A percentile compares a stretch with the other conserved stretches of the same genome.
phyloP scores from a whole-genome alignment of 2,329 filamentous ascomycete genomes.

The Xylariaceae sp. region DNA sequence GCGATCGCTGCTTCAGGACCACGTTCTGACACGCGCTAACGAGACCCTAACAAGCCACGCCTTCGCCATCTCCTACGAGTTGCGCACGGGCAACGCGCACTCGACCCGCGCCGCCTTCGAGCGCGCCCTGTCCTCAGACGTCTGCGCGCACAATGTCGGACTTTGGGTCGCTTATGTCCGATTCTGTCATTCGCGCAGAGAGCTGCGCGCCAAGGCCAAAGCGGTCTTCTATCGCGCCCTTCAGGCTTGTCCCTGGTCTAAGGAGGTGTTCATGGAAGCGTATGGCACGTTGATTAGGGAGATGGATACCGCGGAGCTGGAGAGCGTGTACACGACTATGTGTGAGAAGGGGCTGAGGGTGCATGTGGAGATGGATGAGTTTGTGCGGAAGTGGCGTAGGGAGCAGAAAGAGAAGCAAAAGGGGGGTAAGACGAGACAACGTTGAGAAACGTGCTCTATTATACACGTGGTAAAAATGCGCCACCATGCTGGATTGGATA shows the following conservation, averaged over 20 bases:
- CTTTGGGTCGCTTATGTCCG: conserved; percentile 49
- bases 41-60: conserved; percentile 42
- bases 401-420: conserved; percentile 19
- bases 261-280: conserved; percentile 48
- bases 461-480: background rate
- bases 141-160: conserved; percentile 36
- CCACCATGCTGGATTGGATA: background rate
- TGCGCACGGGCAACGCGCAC: conserved; percentile 43
- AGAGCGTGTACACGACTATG: conserved; percentile 45
- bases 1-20: conserved; percentile 56
- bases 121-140: conserved; percentile 41
- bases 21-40: conserved; percentile 38
- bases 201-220: conserved; percentile 27
- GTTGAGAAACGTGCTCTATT: background rate
- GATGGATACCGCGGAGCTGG: conserved; percentile 45
- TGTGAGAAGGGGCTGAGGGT: conserved; percentile 45
- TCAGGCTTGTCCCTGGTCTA: conserved; percentile 38
- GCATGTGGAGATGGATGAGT: conserved; percentile 48
- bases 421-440: conserved; percentile 7
- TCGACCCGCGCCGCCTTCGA: conserved; percentile 49
- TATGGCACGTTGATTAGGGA: conserved; percentile 42
- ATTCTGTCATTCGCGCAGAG: conserved; percentile 36
- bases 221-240: conserved; percentile 32
- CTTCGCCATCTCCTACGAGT: conserved; percentile 50
- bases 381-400: conserved; percentile 35